phyloP scores from a whole-genome alignment of 2,329 filamentous ascomycete genomes.

The Penicillium occitanis region DNA sequence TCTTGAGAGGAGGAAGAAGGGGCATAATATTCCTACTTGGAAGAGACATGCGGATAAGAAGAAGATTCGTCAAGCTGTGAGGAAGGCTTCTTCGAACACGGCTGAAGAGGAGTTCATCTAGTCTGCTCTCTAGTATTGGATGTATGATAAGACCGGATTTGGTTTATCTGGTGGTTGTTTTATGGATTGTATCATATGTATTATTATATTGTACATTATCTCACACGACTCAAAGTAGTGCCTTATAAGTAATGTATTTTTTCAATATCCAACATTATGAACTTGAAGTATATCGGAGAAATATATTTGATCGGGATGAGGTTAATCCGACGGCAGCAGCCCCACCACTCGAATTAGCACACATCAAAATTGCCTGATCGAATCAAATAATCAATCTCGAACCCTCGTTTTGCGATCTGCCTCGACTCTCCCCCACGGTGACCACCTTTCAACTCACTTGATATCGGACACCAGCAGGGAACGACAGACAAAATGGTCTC shows the following conservation, averaged over 20 bases:
- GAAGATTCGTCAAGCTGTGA: slow-evolving; percentile 42
- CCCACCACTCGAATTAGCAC: slow-evolving; percentile 20
- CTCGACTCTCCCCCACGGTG: not conserved
- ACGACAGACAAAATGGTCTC: slow-evolving; percentile 28
- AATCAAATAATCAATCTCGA: slow-evolving; percentile 5
- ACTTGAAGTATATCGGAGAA: slow-evolving; percentile 12
- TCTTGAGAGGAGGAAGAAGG: slow-evolving; percentile 32
- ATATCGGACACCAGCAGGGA: not conserved
- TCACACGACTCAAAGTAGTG: not conserved
- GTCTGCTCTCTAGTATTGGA: not conserved
- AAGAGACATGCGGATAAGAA: slow-evolving; percentile 48
- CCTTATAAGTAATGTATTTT: too few species aligned
- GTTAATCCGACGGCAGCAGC: slow-evolving; percentile 6
- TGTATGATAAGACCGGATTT: not conserved
- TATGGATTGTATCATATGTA: slow-evolving; percentile 3
- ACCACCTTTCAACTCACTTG: not conserved
- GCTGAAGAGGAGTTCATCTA: slow-evolving; percentile 6
- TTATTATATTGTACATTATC: not conserved
- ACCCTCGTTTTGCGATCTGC: not conserved
- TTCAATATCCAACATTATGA: too few species aligned
- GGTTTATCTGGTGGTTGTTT: not conserved
- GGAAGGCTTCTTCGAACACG: slow-evolving; percentile 24
- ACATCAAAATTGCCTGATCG: slow-evolving; percentile 18
- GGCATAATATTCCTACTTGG: slow-evolving; percentile 41
- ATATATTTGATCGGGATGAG: slow-evolving; percentile 1